Base-by-base conservation (phyloP, 495 filamentous ascomycete genomes). In the Aspergillus heteromorphus region DNA sequence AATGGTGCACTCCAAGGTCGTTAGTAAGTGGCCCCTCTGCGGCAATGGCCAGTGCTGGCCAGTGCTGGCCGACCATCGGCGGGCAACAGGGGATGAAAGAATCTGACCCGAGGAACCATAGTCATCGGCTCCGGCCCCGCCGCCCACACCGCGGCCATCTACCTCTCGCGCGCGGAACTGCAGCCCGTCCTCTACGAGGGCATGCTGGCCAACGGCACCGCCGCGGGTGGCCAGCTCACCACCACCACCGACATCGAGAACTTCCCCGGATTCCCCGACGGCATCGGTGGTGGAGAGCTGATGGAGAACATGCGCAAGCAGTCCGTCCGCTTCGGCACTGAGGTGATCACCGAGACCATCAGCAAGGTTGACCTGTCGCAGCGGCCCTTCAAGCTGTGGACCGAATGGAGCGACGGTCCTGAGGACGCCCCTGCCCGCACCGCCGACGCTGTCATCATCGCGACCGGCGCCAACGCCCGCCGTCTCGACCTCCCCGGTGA, bases 171-270 rank as follows among this genome's bases (percentile, higher is more conserved):
- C 66, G 93, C 93, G 58, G 91, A 98, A 69, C 76, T 98, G 59
- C 57, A 71, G 82, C 87, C 93, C 34, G 87, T 96, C 55, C 77
- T 98, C 52, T 98, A 97, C 65, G 93, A 98, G 77, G 93, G 93
- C 55, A 95, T 97, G 79, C 85, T 98, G 55, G 93, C 93, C 59
- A 95, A 96, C 63, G 93, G 93, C 62, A 93, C 95, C 68, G 93
- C 93, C 6, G 87, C 93, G 45, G 93, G 93, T 63, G 93, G 93
- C 29, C 93, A 98, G 77, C 77, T 98, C 52, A 98, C 93, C 20
- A 98, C 93, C 34, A 98, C 93, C 53, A 97, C 95, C 64, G 93
- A 98, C 56, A 84, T 98, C 51, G 93, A 98, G 79, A 98, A 98
- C 76, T 98, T 84, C 74, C 93, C 93, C 48, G 93, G 93, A 31